These are phyloP conservation scores for Reutealis trisperma DNA, from an alignment of 345 rosid genomes.

Conservation along the genomic window DNA sequence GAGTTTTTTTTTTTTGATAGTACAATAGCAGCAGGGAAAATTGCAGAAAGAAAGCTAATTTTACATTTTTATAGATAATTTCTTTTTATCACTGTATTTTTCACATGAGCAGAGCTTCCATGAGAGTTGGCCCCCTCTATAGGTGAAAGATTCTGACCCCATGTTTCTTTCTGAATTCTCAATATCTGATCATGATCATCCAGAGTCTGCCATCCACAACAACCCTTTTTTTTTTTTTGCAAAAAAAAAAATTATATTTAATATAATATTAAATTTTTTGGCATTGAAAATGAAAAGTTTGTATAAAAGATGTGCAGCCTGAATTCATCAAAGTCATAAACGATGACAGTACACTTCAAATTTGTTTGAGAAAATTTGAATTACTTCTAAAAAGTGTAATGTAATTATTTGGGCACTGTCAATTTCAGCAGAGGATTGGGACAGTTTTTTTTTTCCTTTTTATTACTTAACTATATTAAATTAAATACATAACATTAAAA, in stretches of 20 bases:
- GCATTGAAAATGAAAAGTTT: constrained; percentile 13
- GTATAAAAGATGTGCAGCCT: not conserved
- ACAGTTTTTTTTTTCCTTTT: too few relatives aligned
- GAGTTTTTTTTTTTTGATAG: not conserved
- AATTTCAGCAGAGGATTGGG: not conserved
- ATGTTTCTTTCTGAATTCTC: not conserved
- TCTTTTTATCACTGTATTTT: not conserved
- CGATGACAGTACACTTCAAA: not conserved
- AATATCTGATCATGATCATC: not conserved
- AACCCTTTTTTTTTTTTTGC: not conserved
- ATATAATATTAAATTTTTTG: not conserved
- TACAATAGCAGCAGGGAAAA: not conserved
- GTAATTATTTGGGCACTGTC: not conserved
- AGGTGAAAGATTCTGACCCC: constrained; percentile 15
- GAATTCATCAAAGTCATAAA: constrained; percentile 3
- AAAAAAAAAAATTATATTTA: not conserved
- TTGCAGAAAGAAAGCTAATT: not conserved
- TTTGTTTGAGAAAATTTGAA: not conserved
- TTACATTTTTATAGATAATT: not conserved
- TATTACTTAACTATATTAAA: too few relatives aligned
- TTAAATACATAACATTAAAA: too few relatives aligned
- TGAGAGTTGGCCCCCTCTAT: not conserved
- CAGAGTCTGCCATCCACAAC: constrained; percentile 7
- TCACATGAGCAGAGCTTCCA: not conserved
- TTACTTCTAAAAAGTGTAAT: too few relatives aligned